phyloP scores from a whole-genome alignment of 2,329 filamentous ascomycete species.

The Falciphora oryzae region DNA sequence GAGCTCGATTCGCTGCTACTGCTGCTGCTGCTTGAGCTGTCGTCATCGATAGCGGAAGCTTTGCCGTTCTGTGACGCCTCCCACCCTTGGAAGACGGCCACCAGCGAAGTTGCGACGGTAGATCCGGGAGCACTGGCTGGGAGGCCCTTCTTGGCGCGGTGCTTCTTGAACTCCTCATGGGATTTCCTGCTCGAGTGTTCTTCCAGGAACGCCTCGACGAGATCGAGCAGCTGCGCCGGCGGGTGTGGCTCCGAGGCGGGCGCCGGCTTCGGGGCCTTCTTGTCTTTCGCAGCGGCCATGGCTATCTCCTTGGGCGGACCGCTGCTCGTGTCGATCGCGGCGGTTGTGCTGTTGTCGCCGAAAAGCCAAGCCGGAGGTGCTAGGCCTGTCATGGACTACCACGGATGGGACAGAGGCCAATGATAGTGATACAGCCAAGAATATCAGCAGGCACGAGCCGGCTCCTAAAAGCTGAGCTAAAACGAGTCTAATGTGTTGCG shows the following conservation, averaged over 20 bases:
- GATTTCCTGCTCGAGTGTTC: conserved; percentile 60
- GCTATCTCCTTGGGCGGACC: background rate
- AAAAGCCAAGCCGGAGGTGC: conserved; percentile 9
- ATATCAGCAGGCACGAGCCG: background rate
- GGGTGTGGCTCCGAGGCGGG: conserved; percentile 22
- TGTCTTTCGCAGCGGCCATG: conserved; percentile 1
- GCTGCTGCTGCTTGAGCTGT: conserved; percentile 26
- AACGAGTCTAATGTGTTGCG: background rate
- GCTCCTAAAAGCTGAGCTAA: background rate
- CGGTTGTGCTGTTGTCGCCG: conserved; percentile 3
- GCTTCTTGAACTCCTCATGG: conserved; percentile 56
- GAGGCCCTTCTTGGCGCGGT: conserved; percentile 42
- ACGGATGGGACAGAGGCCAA: background rate
- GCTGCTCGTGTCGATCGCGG: background rate
- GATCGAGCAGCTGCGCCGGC: conserved; percentile 57
- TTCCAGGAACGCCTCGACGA: conserved; percentile 61
- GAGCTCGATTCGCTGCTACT: conserved; percentile 21
- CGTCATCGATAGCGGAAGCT: conserved; percentile 18
- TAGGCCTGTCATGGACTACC: conserved; percentile 3
- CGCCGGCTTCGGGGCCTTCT: background rate
- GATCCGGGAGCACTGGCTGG: background rate
- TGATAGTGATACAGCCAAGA: background rate
- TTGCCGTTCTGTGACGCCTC: conserved; percentile 27
- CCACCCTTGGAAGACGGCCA: conserved; percentile 47
- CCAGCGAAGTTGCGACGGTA: conserved; percentile 32